phyloP scores from a whole-genome alignment of 2,329 filamentous ascomycete genomes.

The Hypoxylon sp. region DNA sequence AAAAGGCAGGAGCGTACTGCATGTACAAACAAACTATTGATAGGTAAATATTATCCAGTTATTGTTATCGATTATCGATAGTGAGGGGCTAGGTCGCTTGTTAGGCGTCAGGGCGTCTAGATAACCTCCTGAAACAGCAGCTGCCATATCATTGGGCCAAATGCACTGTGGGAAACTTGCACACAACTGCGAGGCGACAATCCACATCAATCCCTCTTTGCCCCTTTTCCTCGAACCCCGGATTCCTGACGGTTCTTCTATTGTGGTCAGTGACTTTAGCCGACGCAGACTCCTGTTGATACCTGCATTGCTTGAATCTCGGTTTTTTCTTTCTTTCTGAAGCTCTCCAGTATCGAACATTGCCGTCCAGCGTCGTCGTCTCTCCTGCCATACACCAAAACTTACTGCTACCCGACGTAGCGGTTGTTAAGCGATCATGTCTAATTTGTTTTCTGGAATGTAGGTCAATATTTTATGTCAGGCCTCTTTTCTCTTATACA shows the following conservation, averaged over 20 bases:
- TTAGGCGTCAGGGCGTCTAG: constrained; percentile 18
- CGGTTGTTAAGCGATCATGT: constrained; percentile 54
- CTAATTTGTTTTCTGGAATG: constrained; percentile 69
- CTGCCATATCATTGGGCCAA: constrained; percentile 34
- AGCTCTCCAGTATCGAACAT: neutral
- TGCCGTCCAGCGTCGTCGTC: neutral
- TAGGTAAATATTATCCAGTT: too few species aligned
- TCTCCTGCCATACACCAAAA: constrained; percentile 11
- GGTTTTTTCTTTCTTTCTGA: constrained; percentile 1
- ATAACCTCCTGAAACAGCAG: constrained; percentile 34
- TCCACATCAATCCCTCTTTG: constrained; percentile 19
- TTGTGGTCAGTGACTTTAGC: constrained; percentile 5
- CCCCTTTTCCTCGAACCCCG: constrained; percentile 24
- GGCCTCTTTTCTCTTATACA: neutral
- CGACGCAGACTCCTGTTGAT: constrained; percentile 5
- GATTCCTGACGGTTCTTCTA: constrained; percentile 15
- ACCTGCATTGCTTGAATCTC: constrained; percentile 4
- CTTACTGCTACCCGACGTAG: constrained; percentile 32
- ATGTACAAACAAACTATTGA: too few species aligned
- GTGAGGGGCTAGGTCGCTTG: too few species aligned
- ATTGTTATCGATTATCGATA: too few species aligned
- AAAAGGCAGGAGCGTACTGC: neutral
- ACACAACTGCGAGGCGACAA: constrained; percentile 20
- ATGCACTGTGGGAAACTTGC: constrained; percentile 36
- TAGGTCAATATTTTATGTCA: constrained; percentile 52